A percentile compares a stretch with the other conserved stretches of the same genome.
These are phyloP conservation scores for Penicillium vulpinum DNA, from an alignment of 2,329 filamentous ascomycete species.

Conservation along the genomic window DNA sequence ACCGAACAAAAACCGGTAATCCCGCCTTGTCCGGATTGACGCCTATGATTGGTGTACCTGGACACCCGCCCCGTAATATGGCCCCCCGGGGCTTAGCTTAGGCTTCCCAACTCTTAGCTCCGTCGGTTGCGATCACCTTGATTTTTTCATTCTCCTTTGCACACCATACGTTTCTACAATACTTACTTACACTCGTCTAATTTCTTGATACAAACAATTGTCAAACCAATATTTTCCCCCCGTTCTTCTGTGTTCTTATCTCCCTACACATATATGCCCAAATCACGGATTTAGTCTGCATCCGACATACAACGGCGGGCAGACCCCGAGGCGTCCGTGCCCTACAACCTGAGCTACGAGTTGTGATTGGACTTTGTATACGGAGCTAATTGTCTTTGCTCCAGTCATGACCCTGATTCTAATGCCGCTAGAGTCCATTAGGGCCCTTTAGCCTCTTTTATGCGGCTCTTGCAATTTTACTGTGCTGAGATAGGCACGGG, in stretches of 20 bases:
- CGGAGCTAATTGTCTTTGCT: not conserved
- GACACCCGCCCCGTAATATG: not conserved
- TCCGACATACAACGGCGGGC: not conserved
- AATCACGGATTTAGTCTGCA: not conserved
- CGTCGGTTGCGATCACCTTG: not conserved
- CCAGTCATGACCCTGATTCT: constrained; percentile 7
- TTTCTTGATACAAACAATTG: not conserved
- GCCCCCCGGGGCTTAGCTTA: not conserved
- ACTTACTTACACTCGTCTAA: not conserved
- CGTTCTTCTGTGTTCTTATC: too few relatives aligned
- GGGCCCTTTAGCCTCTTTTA: constrained; percentile 11
- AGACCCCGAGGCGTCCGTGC: constrained; percentile 1
- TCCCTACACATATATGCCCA: not conserved
- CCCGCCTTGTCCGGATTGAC: not conserved
- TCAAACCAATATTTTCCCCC: too few relatives aligned
- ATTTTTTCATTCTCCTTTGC: not conserved
- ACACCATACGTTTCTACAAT: not conserved
- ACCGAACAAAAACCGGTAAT: not conserved
- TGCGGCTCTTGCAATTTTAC: constrained; percentile 22
- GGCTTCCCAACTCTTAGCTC: not conserved
- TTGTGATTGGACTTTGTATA: constrained; percentile 1
- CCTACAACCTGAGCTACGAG: not conserved
- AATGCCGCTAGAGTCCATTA: constrained; percentile 7
- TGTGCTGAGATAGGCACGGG: not conserved
- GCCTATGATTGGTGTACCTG: not conserved